Evolutionary conservation across 257 asterid genomes (phyloP).

Genomic region (Solanum ossicruentum): DNA sequence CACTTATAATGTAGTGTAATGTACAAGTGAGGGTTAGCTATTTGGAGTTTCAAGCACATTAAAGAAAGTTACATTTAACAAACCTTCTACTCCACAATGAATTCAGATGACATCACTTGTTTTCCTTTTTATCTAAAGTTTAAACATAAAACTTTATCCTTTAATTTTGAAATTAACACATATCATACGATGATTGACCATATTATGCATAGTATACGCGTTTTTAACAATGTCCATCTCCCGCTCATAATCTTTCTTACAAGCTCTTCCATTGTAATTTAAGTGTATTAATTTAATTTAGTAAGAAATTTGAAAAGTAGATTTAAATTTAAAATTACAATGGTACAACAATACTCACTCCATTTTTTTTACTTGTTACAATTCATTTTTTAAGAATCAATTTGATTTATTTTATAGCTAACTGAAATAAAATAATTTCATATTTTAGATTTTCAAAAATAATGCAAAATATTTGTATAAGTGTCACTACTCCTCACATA

Average conservation of each 20-base stretch:
- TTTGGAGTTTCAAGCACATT: not conserved
- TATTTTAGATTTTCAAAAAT: not conserved
- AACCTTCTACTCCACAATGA: not conserved
- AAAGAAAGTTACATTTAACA: not conserved
- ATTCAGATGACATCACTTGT: not conserved
- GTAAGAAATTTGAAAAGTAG: too few species aligned
- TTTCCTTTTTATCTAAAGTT: not conserved
- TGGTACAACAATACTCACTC: not conserved
- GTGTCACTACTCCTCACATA: not conserved
- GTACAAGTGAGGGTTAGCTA: not conserved
- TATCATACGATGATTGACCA: not conserved
- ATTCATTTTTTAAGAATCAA: too few species aligned
- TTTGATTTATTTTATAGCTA: too few species aligned
- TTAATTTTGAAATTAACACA: not conserved
- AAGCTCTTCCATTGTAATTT: too few species aligned
- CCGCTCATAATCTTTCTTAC: too few species aligned
- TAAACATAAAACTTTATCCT: not conserved
- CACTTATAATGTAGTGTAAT: not conserved
- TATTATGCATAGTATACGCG: not conserved
- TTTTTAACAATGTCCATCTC: not conserved
- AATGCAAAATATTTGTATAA: not conserved
- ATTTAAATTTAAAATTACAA: not conserved
- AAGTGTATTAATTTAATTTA: too few species aligned
- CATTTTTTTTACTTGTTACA: not conserved
- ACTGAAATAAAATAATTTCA: too few species aligned